Percentiles rank a stretch among this genome's conserved stretches.
phyloP scores from a whole-genome alignment of 257 asterid genomes.

The Haberlea rhodopensis region DNA sequence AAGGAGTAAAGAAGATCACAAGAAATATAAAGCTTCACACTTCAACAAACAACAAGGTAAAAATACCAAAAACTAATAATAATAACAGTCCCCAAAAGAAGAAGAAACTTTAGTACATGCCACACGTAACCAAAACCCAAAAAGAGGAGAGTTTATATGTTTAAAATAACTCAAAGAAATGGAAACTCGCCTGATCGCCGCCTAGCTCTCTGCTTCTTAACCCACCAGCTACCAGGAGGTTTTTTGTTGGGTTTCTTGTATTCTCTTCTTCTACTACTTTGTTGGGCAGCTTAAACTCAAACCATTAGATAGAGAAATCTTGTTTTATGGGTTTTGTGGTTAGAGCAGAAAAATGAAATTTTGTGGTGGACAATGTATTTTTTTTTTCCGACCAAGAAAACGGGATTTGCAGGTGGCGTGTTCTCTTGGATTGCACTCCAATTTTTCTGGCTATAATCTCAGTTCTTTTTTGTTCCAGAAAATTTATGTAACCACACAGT shows the following conservation, averaged over 20 bases:
- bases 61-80: too few species aligned
- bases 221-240: neutral
- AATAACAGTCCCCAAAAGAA: too few species aligned
- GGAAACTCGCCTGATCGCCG: too few species aligned
- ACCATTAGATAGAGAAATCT: neutral
- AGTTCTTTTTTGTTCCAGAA: neutral
- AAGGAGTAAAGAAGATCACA: too few species aligned
- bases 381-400: too few species aligned
- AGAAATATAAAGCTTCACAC: too few species aligned
- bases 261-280: neutral
- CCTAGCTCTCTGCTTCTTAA: too few species aligned
- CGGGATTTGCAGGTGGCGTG: too few species aligned
- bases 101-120: too few species aligned
- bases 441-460: neutral
- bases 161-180: neutral
- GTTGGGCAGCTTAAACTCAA: neutral
- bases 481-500: neutral
- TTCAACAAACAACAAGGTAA: too few species aligned
- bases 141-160: neutral
- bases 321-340: neutral
- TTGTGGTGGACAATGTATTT: neutral
- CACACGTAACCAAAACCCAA: neutral
- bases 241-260: neutral
- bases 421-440: neutral
- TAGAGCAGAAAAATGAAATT: too few species aligned